These are phyloP conservation scores for Cocos nucifera DNA, from an alignment of 176 grass and related monocot genomes.

Conservation along the genomic window DNA sequence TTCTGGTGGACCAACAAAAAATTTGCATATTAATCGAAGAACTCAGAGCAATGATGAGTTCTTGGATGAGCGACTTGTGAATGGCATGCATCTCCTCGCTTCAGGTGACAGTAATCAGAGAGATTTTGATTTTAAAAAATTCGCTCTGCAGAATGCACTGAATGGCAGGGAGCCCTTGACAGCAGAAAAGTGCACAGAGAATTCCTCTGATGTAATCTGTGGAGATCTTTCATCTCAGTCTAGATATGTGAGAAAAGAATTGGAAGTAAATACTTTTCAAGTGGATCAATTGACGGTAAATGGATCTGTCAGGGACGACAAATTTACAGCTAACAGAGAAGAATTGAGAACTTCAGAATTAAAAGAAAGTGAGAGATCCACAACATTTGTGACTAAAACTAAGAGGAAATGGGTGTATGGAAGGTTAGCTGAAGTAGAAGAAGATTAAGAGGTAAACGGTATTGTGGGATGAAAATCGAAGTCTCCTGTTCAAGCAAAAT, in stretches of 20 bases:
- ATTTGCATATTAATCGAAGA: background rate
- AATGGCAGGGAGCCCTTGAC: slow-evolving; percentile 22
- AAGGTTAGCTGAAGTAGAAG: slow-evolving; percentile 37
- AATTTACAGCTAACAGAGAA: background rate
- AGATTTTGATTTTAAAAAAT: slow-evolving; percentile 27
- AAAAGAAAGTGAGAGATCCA: slow-evolving; percentile 10
- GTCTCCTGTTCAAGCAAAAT: too few species aligned
- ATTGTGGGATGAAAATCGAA: too few species aligned
- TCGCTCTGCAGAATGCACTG: background rate
- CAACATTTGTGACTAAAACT: slow-evolving; percentile 14
- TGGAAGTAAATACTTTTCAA: slow-evolving; percentile 13
- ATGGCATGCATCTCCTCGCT: slow-evolving; percentile 26
- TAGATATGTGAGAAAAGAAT: slow-evolving; percentile 26
- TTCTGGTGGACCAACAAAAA: slow-evolving; percentile 10
- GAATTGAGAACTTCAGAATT: slow-evolving; percentile 8
- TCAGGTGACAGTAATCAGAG: slow-evolving; percentile 19
- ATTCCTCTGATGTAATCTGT: slow-evolving; percentile 33
- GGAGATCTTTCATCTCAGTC: slow-evolving; percentile 25
- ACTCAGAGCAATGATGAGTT: slow-evolving; percentile 16
- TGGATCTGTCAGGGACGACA: slow-evolving; percentile 9
- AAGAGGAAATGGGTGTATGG: slow-evolving; percentile 59
- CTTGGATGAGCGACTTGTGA: slow-evolving; percentile 31
- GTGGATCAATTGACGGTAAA: slow-evolving; percentile 11
- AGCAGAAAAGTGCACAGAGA: slow-evolving; percentile 24
- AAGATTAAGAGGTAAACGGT: background rate